Evolutionary conservation across 176 grass and related monocot species (phyloP).

Genomic region (Dactylis glomerata): DNA sequence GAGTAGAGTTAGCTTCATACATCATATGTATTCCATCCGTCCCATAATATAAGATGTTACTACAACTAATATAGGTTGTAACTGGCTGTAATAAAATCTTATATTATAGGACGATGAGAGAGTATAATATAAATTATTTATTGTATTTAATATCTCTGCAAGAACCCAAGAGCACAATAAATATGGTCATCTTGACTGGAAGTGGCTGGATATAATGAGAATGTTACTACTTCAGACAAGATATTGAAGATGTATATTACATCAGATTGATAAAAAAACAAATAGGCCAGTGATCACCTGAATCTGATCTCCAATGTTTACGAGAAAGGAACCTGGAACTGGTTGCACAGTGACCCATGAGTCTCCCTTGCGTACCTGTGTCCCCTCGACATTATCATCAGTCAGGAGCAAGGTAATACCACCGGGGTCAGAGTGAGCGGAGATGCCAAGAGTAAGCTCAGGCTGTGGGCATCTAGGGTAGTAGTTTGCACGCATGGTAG

Average conservation of each 20-base stretch:
- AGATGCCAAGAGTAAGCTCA: conserved; percentile 64
- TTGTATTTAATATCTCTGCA: not conserved
- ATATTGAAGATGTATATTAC: not conserved
- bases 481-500: conserved; percentile 50
- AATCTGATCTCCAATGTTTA: conserved; percentile 74
- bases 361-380: conserved; percentile 55
- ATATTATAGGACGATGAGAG: no score
- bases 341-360: conserved; percentile 60
- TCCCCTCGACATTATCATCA: conserved; percentile 56
- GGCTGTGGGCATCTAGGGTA: conserved; percentile 80
- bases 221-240: not conserved
- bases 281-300: conserved; percentile 35
- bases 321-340: conserved; percentile 42
- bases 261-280: not conserved
- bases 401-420: conserved; percentile 60
- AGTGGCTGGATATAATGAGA: not conserved
- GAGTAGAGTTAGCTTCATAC: not conserved
- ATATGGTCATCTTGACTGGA: not conserved
- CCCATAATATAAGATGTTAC: no score
- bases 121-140: not conserved
- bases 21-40: no score
- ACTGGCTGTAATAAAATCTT: no score
- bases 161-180: not conserved
- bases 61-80: no score
- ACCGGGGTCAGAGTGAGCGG: conserved; percentile 71